Base-by-base conservation (phyloP, 345 rosid genomes). In the Toxicodendron radicans region DNA sequence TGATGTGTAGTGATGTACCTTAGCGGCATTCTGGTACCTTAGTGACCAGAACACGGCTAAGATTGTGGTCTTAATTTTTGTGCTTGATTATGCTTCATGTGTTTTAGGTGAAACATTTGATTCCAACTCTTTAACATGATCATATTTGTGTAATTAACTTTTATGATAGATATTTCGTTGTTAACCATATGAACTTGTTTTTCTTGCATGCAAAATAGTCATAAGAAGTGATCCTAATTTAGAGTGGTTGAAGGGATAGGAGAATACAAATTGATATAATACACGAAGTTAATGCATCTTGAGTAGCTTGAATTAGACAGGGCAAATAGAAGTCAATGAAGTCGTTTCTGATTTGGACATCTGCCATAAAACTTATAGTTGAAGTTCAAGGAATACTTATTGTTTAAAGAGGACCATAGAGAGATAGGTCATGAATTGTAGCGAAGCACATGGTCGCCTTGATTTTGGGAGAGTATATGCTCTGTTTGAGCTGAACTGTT, bases 271-370 rank as follows among this genome's bases (percentile, higher is more conserved):
- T 27, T 27, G 30, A 27, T 27, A 21, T 3, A 46, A 24, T 14
- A 21, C 4, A 13, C 0, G 16, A 48, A 46, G 38, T 66, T 21
- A 16, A 7, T 49, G 58, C 35, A 51, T 49, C 32, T 49, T 27
- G 11, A 66, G 24, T 66, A 49, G 56, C 71, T 24, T 14, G 32
- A 30, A 17, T 10, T 45, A 49, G 23, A 14, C 58, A 7, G 58
- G 23, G 46, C 24, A 10, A 38, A 18, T 17, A 18, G 23, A 68
- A 68, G 71, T 51, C 71, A 51, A 52, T 18, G 23, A 68, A 68
- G 45, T 68, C 17, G 71, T 68, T 38, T 7, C 8, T 38, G 43
- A 38, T 38, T 68, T 7, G 9, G 23, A 56, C 52, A 61, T 66
- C 41, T 66, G 58, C 13, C 16, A 49, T 24, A 4, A 53, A 27